Evolutionary conservation across 192 early-diverging fungal genomes (phyloP).

Genomic region (Backusella liffmaniae): DNA sequence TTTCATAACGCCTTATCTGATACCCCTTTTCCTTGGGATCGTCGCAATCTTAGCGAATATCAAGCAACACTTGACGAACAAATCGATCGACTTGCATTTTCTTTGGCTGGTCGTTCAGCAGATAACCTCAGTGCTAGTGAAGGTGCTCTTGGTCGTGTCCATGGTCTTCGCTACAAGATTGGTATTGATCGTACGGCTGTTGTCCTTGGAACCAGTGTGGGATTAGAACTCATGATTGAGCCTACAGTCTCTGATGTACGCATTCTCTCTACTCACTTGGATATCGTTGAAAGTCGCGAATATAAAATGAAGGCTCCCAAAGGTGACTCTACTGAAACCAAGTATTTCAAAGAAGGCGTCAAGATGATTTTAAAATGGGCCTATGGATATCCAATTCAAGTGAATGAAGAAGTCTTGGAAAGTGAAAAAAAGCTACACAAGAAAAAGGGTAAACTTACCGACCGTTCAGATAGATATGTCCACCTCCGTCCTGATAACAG

Average conservation of each 20-base stretch:
- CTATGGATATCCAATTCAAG: conserved; percentile 9
- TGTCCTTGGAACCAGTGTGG: conserved; percentile 27
- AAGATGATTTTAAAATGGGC: conserved; percentile 27
- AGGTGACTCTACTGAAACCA: neutral
- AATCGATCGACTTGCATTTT: conserved; percentile 16
- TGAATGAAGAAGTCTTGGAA: neutral
- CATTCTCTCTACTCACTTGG: conserved; percentile 1
- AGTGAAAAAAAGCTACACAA: neutral
- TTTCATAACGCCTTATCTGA: neutral
- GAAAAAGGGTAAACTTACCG: neutral
- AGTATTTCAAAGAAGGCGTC: neutral
- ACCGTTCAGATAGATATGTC: neutral
- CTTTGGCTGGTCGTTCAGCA: conserved; percentile 13
- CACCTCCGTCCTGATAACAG: neutral
- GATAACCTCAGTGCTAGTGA: neutral
- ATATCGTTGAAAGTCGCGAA: conserved; percentile 8
- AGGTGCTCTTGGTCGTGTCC: neutral
- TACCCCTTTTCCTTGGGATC: conserved; percentile 14
- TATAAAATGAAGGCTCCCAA: conserved; percentile 16
- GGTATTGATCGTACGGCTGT: conserved; percentile 24
- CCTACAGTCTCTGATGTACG: conserved; percentile 7
- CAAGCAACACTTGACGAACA: conserved; percentile 24
- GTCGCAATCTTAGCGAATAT: neutral
- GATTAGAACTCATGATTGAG: conserved; percentile 12
- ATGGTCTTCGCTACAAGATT: conserved; percentile 20